A percentile compares a stretch with the other conserved stretches of the same genome.
These are phyloP conservation scores for Umbelopsis sp. DNA, from an alignment of 192 early-diverging fungal genomes.

Conservation along the genomic window DNA sequence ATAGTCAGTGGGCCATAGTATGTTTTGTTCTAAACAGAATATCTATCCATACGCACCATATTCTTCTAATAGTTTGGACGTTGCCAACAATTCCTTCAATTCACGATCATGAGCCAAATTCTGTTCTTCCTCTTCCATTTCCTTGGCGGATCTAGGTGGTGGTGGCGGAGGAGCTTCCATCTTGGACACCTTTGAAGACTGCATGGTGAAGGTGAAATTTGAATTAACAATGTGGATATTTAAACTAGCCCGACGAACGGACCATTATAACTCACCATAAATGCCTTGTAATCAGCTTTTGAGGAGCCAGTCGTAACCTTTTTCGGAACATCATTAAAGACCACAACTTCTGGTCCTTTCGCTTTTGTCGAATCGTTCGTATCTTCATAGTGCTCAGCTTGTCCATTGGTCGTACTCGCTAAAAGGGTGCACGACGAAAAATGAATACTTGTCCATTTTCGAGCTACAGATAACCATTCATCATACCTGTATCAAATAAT, in stretches of 20 bases:
- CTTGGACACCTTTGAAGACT: conserved; percentile 37
- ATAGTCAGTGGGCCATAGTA: background rate
- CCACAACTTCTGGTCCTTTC: conserved; percentile 35
- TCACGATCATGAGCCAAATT: conserved; percentile 40
- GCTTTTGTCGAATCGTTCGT: background rate
- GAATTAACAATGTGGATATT: background rate
- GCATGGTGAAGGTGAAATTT: background rate
- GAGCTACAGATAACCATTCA: background rate
- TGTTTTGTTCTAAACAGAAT: background rate
- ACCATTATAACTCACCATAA: conserved; percentile 29
- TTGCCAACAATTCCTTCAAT: conserved; percentile 38
- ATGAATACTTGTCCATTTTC: background rate
- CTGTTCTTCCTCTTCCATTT: conserved; percentile 42
- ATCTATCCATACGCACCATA: conserved; percentile 30
- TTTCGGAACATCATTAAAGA: conserved; percentile 31
- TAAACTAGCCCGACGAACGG: background rate
- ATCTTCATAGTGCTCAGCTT: background rate
- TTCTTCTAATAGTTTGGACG: conserved; percentile 44
- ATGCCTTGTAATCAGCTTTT: conserved; percentile 40
- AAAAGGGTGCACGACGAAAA: background rate
- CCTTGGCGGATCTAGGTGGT: conserved; percentile 16
- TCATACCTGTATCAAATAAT: background rate
- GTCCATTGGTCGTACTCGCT: background rate
- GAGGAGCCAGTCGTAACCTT: conserved; percentile 16
- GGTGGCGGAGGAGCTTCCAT: conserved; percentile 1